Base-by-base conservation (phyloP, 2,329 filamentous ascomycete species). In the Niveomyces coronatus region DNA sequence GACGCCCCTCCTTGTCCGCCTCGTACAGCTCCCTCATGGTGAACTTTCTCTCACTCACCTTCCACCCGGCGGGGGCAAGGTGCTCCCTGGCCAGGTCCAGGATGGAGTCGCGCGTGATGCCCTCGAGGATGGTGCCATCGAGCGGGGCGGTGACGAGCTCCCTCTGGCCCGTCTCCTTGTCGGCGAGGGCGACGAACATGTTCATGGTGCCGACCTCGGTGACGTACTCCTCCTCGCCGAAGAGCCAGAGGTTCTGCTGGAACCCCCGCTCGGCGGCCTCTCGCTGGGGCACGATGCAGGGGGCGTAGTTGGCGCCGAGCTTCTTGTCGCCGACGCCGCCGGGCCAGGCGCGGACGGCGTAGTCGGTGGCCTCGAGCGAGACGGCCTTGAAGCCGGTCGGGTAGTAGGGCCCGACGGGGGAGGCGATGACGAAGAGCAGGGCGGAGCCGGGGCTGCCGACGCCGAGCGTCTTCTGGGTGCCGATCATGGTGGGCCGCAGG, bases 171-270 rank as follows among this genome's bases (percentile, higher is more conserved):
- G 86, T 91, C 60, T 84, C 72, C 70, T 84, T 85, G 68, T 93
- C 79, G 65, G 78, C 79, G 51, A 96, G 64, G 29, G 83, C 88
- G 22, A 82, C 81, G 54, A 96, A 98, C 58, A 98, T 79, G 65
- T 98, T 98, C 91, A 98, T 98, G 41, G 91, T 96, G 53, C 91
- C 91, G 40, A 95, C 91, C 64, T 98, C 91, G 32, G 91, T 98
- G 42, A 96, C 81, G 54, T 82, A 94, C 60, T 96, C 86, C 62
- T 96, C 86, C 55, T 93, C 81, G 30, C 88, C 88, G 56, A 96
- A 98, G 22, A 98, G 68, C 91, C 91, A 98, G 38, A 98, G 72
- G 64, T 96, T 98, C 69, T 98, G 91, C 65, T 96, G 89, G 73
- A 88, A 94, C 16, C 91, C 91, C 40, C 87, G 78, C 60, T 79